Conservation (phyloP, 352 stramenopile genomes). For the Pythium plurisporium region DNA sequence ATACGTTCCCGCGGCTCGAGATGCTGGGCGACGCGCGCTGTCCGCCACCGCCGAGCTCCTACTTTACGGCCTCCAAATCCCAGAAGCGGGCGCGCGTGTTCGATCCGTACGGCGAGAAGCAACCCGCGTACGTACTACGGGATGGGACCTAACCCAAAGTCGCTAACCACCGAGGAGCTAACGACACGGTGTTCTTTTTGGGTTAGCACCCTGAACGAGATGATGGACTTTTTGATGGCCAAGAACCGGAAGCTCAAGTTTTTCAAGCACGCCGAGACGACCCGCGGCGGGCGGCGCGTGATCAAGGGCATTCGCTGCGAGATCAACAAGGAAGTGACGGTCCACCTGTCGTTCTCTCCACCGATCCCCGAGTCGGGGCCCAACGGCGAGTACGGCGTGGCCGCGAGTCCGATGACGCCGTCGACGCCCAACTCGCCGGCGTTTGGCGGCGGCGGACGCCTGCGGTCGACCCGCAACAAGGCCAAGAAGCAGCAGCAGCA, state of each 20-base stretch:
- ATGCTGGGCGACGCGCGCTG: conserved; percentile 81
- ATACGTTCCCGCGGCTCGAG: conserved; percentile 70
- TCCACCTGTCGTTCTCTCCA: conserved; percentile 77
- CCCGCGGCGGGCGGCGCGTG: conserved; percentile 73
- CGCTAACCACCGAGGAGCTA: not conserved
- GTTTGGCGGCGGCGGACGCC: conserved; percentile 40
- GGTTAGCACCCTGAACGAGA: conserved; percentile 70
- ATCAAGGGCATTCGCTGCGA: conserved; percentile 85
- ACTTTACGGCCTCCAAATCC: conserved; percentile 71
- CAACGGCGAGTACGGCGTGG: conserved; percentile 75
- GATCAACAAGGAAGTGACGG: conserved; percentile 84
- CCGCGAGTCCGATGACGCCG: conserved; percentile 81
- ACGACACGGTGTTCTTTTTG: not conserved
- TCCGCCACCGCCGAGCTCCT: conserved; percentile 53
- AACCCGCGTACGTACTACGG: conserved; percentile 65
- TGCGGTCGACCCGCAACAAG: conserved; percentile 79
- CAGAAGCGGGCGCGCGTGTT: conserved; percentile 81
- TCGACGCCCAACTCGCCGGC: conserved; percentile 80
- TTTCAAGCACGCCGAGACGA: conserved; percentile 85
- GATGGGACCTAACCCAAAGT: not conserved
- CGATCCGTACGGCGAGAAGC: conserved; percentile 79
- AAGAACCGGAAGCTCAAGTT: conserved; percentile 88
- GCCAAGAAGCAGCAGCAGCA: conserved; percentile 81
- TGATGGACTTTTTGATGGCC: conserved; percentile 89
- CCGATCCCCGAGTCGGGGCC: conserved; percentile 76